Conservation (phyloP, 768 basidiomycete species). For the Pilatotrama ljubarskyi region DNA sequence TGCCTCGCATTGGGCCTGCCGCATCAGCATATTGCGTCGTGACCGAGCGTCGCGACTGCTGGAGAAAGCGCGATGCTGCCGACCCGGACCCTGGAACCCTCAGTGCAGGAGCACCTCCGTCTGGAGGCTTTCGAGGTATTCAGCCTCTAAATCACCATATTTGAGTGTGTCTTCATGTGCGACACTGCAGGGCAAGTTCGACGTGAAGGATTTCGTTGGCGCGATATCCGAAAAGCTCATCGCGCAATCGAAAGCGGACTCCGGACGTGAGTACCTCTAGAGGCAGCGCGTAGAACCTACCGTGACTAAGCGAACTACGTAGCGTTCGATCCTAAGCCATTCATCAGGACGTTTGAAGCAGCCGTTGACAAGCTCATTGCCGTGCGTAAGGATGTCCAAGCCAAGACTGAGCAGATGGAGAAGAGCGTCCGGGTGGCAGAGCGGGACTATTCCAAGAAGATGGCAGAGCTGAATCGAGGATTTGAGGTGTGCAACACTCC, state of each 20-base stretch:
- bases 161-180: background rate
- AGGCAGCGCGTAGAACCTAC: background rate
- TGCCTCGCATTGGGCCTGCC: too few species aligned
- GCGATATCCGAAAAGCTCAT: conserved; percentile 88
- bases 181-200: conserved; percentile 73
- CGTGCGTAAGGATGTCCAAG: conserved; percentile 86
- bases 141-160: background rate
- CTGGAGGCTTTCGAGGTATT: conserved; percentile 42
- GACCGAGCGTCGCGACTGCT: too few species aligned
- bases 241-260: conserved; percentile 74
- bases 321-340: conserved; percentile 96
- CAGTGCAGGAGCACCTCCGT: conserved; percentile 42
- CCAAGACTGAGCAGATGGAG: conserved; percentile 90
- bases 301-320: background rate
- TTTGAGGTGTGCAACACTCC: conserved; percentile 71
- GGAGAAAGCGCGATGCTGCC: background rate
- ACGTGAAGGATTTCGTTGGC: conserved; percentile 87
- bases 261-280: conserved; percentile 67
- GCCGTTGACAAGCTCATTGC: conserved; percentile 87
- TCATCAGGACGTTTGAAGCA: conserved; percentile 88
- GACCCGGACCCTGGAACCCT: conserved; percentile 43
- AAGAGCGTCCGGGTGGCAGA: conserved; percentile 87
- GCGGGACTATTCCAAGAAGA: conserved; percentile 91
- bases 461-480: conserved; percentile 88
- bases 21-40: too few species aligned